phyloP scores from a whole-genome alignment of 306 rosid species.

The Vigna angularis region DNA sequence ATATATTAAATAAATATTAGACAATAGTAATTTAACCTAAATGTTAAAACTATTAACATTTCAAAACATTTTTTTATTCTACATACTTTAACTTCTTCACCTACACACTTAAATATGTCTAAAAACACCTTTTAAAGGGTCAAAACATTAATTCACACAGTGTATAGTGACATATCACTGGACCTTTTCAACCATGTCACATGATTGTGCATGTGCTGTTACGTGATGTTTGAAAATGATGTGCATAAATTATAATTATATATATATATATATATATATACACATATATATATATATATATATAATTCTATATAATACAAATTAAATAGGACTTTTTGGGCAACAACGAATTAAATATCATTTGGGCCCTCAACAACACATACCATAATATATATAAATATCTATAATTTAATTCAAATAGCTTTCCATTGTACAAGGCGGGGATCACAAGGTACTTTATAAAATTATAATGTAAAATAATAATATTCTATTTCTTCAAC shows the following conservation, averaged over 20 bases:
- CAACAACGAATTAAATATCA: constrained; percentile 8
- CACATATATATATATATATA: neutral
- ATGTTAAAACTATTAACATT: neutral
- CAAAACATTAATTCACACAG: constrained; percentile 34
- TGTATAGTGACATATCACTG: constrained; percentile 39
- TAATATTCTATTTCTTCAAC: no score
- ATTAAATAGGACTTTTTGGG: constrained; percentile 8
- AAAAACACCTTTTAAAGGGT: constrained; percentile 9
- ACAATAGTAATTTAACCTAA: no score
- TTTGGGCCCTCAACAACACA: constrained; percentile 14
- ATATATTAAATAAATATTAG: no score
- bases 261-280: neutral
- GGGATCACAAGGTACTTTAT: constrained; percentile 17
- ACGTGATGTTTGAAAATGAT: constrained; percentile 45
- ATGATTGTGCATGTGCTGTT: constrained; percentile 51
- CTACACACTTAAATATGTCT: constrained; percentile 7
- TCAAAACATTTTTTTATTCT: neutral
- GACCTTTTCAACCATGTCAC: constrained; percentile 46
- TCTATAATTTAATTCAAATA: neutral
- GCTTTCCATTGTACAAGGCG: neutral
- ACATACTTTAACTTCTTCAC: neutral
- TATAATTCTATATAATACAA: neutral
- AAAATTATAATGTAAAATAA: neutral
- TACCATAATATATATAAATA: neutral
- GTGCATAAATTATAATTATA: neutral